phyloP scores from a whole-genome alignment of 2,329 filamentous ascomycete genomes.

The Colletotrichum lentis region DNA sequence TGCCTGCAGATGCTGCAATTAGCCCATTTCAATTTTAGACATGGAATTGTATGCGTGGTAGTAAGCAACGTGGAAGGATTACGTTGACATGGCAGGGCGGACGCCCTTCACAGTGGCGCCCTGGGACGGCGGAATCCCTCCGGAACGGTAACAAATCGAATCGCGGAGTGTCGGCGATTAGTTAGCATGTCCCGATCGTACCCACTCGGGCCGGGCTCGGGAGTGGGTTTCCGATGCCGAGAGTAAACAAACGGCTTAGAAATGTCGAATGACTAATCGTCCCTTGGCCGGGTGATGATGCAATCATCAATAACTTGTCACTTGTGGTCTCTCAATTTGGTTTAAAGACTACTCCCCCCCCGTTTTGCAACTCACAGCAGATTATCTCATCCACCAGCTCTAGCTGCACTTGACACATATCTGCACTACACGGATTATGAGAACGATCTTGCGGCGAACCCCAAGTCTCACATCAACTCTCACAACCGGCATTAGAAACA shows the following conservation, averaged over 20 bases:
- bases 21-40: too few relatives aligned
- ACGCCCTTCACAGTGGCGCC: too few relatives aligned
- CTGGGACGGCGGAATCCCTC: background rate
- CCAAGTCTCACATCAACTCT: background rate
- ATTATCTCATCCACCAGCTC: background rate
- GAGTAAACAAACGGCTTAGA: slow-evolving; percentile 18
- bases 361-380: too few relatives aligned
- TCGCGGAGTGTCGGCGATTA: slow-evolving; percentile 11
- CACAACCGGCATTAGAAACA: background rate
- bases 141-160: background rate
- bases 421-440: slow-evolving; percentile 2
- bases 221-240: slow-evolving; percentile 9
- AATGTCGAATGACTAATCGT: slow-evolving; percentile 31
- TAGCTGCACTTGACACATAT: background rate
- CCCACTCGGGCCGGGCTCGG: slow-evolving; percentile 6
- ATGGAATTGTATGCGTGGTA: too few relatives aligned
- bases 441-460: slow-evolving; percentile 13
- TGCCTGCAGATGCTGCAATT: too few relatives aligned
- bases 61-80: too few relatives aligned
- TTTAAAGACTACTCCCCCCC: background rate
- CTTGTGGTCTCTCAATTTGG: background rate
- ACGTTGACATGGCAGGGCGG: too few relatives aligned
- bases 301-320: slow-evolving; percentile 15
- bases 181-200: too few relatives aligned
- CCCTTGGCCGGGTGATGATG: slow-evolving; percentile 17